These are phyloP conservation scores for Hemisphaericaspora nanyangensis DNA, from an alignment of 805 yeast genomes.

Conservation along the genomic window DNA sequence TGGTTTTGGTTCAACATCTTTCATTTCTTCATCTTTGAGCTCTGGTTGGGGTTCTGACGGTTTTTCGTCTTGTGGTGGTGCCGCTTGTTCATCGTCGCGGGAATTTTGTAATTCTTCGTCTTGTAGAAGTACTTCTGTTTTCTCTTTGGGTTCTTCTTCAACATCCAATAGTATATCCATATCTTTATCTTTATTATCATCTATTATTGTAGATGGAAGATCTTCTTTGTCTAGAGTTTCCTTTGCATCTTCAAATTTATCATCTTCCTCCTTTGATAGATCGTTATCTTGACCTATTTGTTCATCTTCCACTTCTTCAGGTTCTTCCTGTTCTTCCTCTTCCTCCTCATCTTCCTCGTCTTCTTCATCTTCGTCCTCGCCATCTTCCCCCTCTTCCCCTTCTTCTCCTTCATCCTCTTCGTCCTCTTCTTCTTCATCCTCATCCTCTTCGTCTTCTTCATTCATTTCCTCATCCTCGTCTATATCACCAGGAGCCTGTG, in stretches of 20 bases:
- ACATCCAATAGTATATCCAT: neutral
- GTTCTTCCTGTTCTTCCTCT: slow-evolving; percentile 15
- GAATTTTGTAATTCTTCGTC: no score
- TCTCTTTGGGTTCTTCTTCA: neutral
- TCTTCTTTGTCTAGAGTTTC: slow-evolving; percentile 6
- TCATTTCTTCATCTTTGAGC: neutral
- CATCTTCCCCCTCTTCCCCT: slow-evolving; percentile 14
- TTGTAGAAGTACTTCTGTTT: neutral
- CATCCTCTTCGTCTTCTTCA: slow-evolving; percentile 13
- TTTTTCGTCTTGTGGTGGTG: neutral
- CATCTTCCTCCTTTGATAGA: slow-evolving; percentile 10
- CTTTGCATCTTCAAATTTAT: slow-evolving; percentile 12
- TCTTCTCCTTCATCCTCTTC: slow-evolving; percentile 16
- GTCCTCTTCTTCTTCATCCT: slow-evolving; percentile 14
- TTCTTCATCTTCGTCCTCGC: slow-evolving; percentile 13
- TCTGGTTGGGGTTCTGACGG: neutral
- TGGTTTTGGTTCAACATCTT: neutral
- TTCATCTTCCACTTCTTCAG: slow-evolving; percentile 13
- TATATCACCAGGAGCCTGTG: slow-evolving; percentile 14
- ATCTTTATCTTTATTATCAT: neutral
- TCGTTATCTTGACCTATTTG: slow-evolving; percentile 16
- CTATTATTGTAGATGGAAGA: neutral
- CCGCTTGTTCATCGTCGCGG: neutral
- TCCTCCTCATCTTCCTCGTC: slow-evolving; percentile 18
- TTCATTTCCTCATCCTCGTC: slow-evolving; percentile 19